Evolutionary conservation across 768 basidiomycete genomes (phyloP).

Genomic region (Lactarius sanguifluus): DNA sequence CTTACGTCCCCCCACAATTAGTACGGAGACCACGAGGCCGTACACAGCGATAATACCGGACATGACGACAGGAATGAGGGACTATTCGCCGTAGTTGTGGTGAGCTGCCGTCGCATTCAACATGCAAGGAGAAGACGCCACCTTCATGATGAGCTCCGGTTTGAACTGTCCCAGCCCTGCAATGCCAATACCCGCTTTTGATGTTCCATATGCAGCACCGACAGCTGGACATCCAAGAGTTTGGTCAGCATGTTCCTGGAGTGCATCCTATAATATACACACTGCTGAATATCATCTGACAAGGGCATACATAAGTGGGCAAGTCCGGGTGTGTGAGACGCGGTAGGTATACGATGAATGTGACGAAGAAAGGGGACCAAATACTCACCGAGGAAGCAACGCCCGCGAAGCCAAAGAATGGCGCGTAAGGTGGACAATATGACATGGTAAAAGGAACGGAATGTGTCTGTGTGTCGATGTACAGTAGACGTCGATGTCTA

Average conservation of each 20-base stretch:
- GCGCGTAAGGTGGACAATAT: constrained; percentile 86
- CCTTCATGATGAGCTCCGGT: constrained; percentile 99
- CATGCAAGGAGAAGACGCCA: constrained; percentile 36
- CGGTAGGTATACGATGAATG: background rate
- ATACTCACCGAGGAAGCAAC: constrained; percentile 84
- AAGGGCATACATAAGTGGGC: constrained; percentile 1
- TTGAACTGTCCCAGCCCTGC: constrained; percentile 90
- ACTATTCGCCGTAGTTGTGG: background rate
- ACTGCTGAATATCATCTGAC: constrained; percentile 97
- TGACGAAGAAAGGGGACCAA: background rate
- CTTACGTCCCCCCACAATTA: constrained; percentile 86
- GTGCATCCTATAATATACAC: constrained; percentile 38
- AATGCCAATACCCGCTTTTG: constrained; percentile 96
- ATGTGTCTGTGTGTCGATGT: constrained; percentile 1
- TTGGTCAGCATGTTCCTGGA: background rate
- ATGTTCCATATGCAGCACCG: constrained; percentile 94
- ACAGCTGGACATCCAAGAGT: constrained; percentile 51
- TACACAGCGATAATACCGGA: constrained; percentile 99
- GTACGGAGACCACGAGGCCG: constrained; percentile 97
- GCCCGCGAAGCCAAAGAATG: constrained; percentile 97
- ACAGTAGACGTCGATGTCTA: background rate
- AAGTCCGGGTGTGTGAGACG: background rate
- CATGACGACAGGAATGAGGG: constrained; percentile 89
- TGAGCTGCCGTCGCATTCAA: constrained; percentile 3
- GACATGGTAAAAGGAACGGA: constrained; percentile 33